Evolutionary conservation across 1,284 basidiomycete genomes (phyloP), one percentile per base, ranked within the genome.

Genomic region (Exobasidium rhododendri): DNA sequence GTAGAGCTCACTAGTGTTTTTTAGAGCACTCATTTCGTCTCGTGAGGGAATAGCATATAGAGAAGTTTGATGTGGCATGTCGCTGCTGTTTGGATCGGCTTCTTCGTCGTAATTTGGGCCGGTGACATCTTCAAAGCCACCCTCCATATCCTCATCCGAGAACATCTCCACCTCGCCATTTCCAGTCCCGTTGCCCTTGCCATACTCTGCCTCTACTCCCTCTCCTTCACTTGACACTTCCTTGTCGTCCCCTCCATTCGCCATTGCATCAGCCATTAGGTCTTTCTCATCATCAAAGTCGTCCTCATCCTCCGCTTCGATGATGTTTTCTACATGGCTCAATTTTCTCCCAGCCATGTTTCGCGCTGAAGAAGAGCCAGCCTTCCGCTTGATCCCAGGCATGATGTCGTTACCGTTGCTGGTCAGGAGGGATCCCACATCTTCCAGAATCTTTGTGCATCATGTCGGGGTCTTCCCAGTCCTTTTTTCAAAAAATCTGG

Each of bases 1-100:
- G 77, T 89, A 91, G 17, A 96, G 83, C 62, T 92, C 88, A 28
- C 86, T 83, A 5, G 91, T 86, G 75, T 91, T 86, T 76, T 88
- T 89, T 64, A 92, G 87, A 4, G 82, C 82, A 63, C 88, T 85
- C 52, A 94, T 83, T 79, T 94, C 91, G 64, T 88, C 80, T 22
- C 81, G 75, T 0, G 84, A 84, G 0, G 83, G 82, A 0, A 83
- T 78, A 40, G 82, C 79, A 74, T 83, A 84, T 20, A 83, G 77
- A 5, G 72, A 68, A n/a, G 22, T 75, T 60, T 58, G 73, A 63
- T 68, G 11, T 71, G 66, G 70, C 77, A 2, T 71, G 56, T 26
- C 72, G 67, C n/a, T 73, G 62, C 4, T 67, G 66, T 10, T 59
- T 63, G 47, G 45, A 24, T 58, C 28, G 13, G 26, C 58, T 14